Evolutionary conservation across 495 filamentous ascomycete species (phyloP).

Genomic region (Penicillium maclennaniae): DNA sequence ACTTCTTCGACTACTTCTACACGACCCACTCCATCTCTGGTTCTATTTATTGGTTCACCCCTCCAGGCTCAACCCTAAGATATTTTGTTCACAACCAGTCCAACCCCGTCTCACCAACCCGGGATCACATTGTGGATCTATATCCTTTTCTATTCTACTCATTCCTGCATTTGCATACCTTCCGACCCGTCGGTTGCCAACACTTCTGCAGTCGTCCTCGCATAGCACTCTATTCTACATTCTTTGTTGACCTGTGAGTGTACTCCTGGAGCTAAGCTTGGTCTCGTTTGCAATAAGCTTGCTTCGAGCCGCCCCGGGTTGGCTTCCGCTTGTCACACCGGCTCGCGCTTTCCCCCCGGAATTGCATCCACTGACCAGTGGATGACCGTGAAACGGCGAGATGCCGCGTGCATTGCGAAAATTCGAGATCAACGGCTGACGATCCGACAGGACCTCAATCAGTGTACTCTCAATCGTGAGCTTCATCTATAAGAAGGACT

Average conservation of each 20-base stretch:
- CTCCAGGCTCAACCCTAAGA: conserved; percentile 6
- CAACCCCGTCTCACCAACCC: conserved; percentile 16
- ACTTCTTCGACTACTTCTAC: neutral
- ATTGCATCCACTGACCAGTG: conserved; percentile 2
- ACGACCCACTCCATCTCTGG: neutral
- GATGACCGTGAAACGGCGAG: conserved; percentile 1
- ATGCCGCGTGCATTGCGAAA: neutral
- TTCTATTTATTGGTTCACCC: neutral
- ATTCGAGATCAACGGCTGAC: neutral
- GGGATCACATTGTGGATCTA: conserved; percentile 13
- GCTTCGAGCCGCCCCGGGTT: conserved; percentile 11
- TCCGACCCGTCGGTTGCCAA: conserved; percentile 16
- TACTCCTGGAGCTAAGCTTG: conserved; percentile 4
- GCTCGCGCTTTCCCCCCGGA: conserved; percentile 14
- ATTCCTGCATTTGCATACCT: conserved; percentile 17
- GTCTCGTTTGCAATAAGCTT: conserved; percentile 23
- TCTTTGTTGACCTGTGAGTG: conserved; percentile 8
- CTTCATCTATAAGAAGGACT: conserved; percentile 12
- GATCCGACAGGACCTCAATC: neutral
- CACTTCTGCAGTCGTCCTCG: conserved; percentile 21
- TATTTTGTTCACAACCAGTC: conserved; percentile 25
- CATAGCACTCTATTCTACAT: neutral
- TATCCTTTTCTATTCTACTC: conserved; percentile 9
- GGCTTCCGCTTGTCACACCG: conserved; percentile 10
- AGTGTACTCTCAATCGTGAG: neutral